A percentile compares a stretch with the other conserved stretches of the same genome.
These are phyloP conservation scores for Tillandsia leiboldiana DNA, from an alignment of 176 grass and related monocot genomes.

Conservation along the genomic window DNA sequence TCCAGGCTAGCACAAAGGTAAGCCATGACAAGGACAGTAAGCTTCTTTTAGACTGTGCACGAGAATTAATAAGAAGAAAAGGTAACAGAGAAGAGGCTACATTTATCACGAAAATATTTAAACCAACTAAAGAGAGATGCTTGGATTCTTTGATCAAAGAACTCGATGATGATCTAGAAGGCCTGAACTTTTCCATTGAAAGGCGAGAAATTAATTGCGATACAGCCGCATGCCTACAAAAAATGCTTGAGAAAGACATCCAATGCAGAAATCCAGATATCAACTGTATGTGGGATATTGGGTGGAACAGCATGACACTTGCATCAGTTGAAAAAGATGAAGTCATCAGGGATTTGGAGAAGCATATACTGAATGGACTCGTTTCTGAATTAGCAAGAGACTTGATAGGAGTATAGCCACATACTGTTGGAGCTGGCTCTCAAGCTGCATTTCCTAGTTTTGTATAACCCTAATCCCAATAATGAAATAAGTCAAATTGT, in stretches of 20 bases:
- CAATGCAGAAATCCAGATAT: constrained; percentile 40
- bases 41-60: constrained; percentile 46
- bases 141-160: constrained; percentile 62
- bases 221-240: constrained; percentile 26
- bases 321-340: constrained; percentile 39
- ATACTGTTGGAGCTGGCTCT: background rate
- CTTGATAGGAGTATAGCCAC: constrained; percentile 23
- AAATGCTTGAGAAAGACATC: constrained; percentile 56
- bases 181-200: constrained; percentile 35
- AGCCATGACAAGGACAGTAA: constrained; percentile 38
- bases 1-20: constrained; percentile 10
- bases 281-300: constrained; percentile 76
- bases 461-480: too few relatives aligned
- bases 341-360: constrained; percentile 55
- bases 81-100: constrained; percentile 29
- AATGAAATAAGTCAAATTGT: too few relatives aligned
- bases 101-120: constrained; percentile 2
- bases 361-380: constrained; percentile 56
- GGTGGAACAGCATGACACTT: constrained; percentile 33
- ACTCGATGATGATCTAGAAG: constrained; percentile 55
- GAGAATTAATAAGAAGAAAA: constrained; percentile 69
- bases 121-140: constrained; percentile 8
- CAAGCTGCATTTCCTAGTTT: too few relatives aligned
- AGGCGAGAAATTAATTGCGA: background rate
- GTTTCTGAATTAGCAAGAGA: constrained; percentile 71